A percentile compares a stretch with the other conserved stretches of the same genome.
Conservation (phyloP, 2,329 filamentous ascomycete genomes). For the Penicillium capsulatum region DNA sequence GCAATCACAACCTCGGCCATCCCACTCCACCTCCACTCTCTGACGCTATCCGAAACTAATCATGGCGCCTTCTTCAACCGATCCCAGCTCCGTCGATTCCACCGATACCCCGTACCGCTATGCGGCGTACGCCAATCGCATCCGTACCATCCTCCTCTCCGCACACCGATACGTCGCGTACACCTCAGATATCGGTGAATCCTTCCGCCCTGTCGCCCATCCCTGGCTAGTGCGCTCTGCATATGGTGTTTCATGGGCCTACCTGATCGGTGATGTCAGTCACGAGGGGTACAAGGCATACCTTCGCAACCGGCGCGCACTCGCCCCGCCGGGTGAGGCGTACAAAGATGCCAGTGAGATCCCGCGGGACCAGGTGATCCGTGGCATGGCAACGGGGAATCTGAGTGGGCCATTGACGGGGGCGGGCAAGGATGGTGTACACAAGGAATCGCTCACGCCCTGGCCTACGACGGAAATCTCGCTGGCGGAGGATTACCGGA, state of each 20-base stretch:
- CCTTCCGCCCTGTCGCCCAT: conserved; percentile 88
- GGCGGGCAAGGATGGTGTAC: not conserved
- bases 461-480: conserved; percentile 52
- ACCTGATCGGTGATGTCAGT: conserved; percentile 82
- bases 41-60: conserved; percentile 8
- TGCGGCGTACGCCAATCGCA: conserved; percentile 81
- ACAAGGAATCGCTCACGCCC: conserved; percentile 27
- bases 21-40: conserved; percentile 1
- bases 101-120: conserved; percentile 85
- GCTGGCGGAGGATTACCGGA: conserved; percentile 81
- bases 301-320: conserved; percentile 70
- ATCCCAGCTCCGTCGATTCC: conserved; percentile 64
- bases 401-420: conserved; percentile 18
- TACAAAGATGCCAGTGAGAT: conserved; percentile 39
- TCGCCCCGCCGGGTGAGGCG: conserved; percentile 62
- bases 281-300: conserved; percentile 97
- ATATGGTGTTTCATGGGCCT: conserved; percentile 89
- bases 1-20: too few species aligned
- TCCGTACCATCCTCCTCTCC: conserved; percentile 80
- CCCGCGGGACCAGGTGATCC: conserved; percentile 28
- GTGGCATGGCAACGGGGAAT: conserved; percentile 37
- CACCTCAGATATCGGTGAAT: conserved; percentile 93
- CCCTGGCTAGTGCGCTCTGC: conserved; percentile 74
- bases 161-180: conserved; percentile 97
- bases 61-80: conserved; percentile 11